Percentiles rank a stretch among this genome's conserved stretches.
Conservation (phyloP, 2,329 filamentous ascomycete genomes). For the Aspergillus sp. region DNA sequence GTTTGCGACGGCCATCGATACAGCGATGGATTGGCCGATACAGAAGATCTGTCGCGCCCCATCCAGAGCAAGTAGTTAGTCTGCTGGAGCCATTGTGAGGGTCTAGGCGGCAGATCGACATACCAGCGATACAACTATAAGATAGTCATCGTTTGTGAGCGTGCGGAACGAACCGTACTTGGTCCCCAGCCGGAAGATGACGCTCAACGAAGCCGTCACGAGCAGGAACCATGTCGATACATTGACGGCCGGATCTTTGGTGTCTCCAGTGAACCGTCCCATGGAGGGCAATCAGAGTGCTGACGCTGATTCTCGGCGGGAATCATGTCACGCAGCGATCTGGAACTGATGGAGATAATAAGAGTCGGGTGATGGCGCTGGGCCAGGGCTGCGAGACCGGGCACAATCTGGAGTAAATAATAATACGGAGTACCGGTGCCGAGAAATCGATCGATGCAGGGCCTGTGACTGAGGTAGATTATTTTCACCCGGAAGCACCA, state of each 20-base stretch:
- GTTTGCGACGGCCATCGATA: constrained; percentile 24
- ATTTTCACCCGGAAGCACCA: not conserved
- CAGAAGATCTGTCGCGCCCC: constrained; percentile 11
- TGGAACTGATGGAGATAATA: not conserved
- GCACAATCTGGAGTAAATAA: constrained; percentile 1
- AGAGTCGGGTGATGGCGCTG: not conserved
- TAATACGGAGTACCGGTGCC: not conserved
- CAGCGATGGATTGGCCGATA: constrained; percentile 19
- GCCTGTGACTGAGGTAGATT: not conserved
- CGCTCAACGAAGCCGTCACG: constrained; percentile 22
- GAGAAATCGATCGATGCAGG: not conserved
- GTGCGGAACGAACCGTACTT: constrained; percentile 24
- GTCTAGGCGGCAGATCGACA: not conserved
- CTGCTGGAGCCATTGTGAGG: not conserved
- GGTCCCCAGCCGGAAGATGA: constrained; percentile 24
- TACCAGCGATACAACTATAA: constrained; percentile 23
- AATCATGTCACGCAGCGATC: not conserved
- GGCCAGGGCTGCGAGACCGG: not conserved
- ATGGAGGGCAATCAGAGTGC: constrained; percentile 6
- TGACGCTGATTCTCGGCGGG: not conserved
- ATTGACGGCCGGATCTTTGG: constrained; percentile 25
- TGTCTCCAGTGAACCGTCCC: constrained; percentile 25
- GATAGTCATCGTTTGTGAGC: constrained; percentile 24
- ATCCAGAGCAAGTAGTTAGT: not conserved
- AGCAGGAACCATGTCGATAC: constrained; percentile 25